These are phyloP conservation scores for Candida schatavii DNA, from an alignment of 805 yeast species.

Conservation along the genomic window DNA sequence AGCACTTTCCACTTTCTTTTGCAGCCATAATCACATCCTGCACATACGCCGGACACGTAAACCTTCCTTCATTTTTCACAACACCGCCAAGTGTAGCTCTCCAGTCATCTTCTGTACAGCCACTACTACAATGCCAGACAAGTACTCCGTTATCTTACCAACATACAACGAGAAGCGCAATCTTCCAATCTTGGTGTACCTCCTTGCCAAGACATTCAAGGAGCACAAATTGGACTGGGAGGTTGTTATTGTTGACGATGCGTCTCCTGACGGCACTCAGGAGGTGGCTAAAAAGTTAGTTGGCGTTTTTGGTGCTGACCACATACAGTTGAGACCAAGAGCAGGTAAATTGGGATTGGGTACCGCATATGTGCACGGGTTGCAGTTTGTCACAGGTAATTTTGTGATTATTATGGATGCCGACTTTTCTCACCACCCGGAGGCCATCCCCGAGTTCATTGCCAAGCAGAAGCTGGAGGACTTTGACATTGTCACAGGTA, in stretches of 20 bases:
- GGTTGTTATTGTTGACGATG: slow-evolving; percentile 72
- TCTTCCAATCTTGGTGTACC: slow-evolving; percentile 65
- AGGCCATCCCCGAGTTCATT: slow-evolving; percentile 73
- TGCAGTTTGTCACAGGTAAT: slow-evolving; percentile 67
- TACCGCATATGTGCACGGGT: slow-evolving; percentile 78
- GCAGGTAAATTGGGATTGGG: slow-evolving; percentile 78
- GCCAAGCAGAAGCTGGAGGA: slow-evolving; percentile 52
- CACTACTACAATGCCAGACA: slow-evolving; percentile 18
- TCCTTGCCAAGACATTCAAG: slow-evolving; percentile 64
- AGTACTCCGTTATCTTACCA: slow-evolving; percentile 73
- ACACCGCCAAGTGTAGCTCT: too few relatives aligned
- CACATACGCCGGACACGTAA: slow-evolving; percentile 2
- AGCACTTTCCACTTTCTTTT: neutral
- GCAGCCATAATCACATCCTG: neutral
- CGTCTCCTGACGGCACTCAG: slow-evolving; percentile 81
- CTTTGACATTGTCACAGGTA: slow-evolving; percentile 55
- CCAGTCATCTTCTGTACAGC: neutral
- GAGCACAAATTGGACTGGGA: slow-evolving; percentile 66
- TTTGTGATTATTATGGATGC: slow-evolving; percentile 83
- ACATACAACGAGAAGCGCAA: slow-evolving; percentile 70
- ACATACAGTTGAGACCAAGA: slow-evolving; percentile 64
- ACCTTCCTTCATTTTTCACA: neutral
- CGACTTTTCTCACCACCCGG: slow-evolving; percentile 79
- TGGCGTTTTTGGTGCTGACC: slow-evolving; percentile 55
- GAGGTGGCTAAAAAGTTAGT: slow-evolving; percentile 62